Evolutionary conservation across 2,329 filamentous ascomycete genomes (phyloP).

Genomic region (Diaporthe caulivora): DNA sequence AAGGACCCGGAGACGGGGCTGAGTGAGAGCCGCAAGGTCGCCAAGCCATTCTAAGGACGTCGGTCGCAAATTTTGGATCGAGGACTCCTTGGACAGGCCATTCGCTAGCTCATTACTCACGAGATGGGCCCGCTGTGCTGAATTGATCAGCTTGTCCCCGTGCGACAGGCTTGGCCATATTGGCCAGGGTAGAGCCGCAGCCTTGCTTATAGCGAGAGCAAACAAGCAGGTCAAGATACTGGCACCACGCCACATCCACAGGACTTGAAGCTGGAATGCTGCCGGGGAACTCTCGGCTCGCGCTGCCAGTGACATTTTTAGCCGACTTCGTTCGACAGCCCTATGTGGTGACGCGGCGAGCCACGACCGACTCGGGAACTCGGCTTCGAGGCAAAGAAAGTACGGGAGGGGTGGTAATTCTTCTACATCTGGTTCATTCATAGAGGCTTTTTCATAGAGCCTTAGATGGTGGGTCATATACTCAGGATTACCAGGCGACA

Average conservation of each 20-base stretch:
- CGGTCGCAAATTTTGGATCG: not conserved
- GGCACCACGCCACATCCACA: not conserved
- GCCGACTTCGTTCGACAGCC: too few species aligned
- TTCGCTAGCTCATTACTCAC: not conserved
- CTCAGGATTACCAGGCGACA: too few species aligned
- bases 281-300: too few species aligned
- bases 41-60: slow-evolving; percentile 81
- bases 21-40: slow-evolving; percentile 89
- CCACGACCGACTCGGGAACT: not conserved
- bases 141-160: not conserved
- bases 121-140: too few species aligned
- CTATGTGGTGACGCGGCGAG: not conserved
- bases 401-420: not conserved
- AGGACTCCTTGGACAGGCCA: not conserved
- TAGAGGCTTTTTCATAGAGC: too few species aligned
- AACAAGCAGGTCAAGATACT: not conserved
- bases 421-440: not conserved
- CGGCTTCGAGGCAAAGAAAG: not conserved
- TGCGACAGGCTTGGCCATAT: not conserved
- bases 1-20: slow-evolving; percentile 82
- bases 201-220: not conserved
- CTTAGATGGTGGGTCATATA: not conserved
- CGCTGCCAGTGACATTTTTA: not conserved
- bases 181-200: too few species aligned
- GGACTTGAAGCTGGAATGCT: not conserved